A percentile compares a stretch with the other conserved stretches of the same genome.
These are phyloP conservation scores for Aspergillus intermedius DNA, from an alignment of 2,329 filamentous ascomycete species.

Conservation along the genomic window DNA sequence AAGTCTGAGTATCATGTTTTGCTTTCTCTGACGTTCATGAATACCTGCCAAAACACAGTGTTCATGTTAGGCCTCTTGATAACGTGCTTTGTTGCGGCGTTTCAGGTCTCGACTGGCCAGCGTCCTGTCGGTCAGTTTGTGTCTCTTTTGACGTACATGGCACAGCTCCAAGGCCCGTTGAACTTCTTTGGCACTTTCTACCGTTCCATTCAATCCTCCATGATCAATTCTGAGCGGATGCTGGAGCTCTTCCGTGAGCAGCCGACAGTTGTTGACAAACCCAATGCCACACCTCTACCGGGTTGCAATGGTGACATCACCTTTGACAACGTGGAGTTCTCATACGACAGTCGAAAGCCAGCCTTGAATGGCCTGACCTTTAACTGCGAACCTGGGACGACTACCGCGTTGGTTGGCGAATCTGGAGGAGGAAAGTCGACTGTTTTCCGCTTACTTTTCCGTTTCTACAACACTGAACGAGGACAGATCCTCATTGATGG, in stretches of 20 bases:
- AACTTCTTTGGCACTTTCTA: conserved; percentile 96
- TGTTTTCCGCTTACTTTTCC: conserved; percentile 88
- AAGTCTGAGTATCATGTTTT: conserved; percentile 68
- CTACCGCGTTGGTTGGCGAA: conserved; percentile 91
- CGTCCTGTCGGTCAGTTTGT: conserved; percentile 67
- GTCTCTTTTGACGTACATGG: conserved; percentile 66
- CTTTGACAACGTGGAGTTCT: conserved; percentile 84
- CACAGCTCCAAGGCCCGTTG: conserved; percentile 70
- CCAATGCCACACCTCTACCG: conserved; percentile 56
- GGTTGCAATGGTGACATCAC: conserved; percentile 73
- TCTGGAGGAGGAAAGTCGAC: conserved; percentile 97
- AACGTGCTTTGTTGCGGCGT: conserved; percentile 67
- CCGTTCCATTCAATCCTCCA: conserved; percentile 86
- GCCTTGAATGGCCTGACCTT: conserved; percentile 80
- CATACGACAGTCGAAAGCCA: conserved; percentile 79
- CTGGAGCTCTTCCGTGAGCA: conserved; percentile 94
- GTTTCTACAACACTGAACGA: conserved; percentile 81
- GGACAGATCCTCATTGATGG: conserved; percentile 82
- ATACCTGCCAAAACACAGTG: conserved; percentile 71
- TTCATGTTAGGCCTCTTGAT: conserved; percentile 71
- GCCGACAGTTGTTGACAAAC: conserved; percentile 78
- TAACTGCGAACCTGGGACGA: conserved; percentile 79
- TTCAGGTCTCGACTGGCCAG: conserved; percentile 64
- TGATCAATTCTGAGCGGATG: conserved; percentile 95
- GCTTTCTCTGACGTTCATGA: conserved; percentile 71